phyloP scores from a whole-genome alignment of 176 grass and related monocot genomes.

The Avena atlantica region DNA sequence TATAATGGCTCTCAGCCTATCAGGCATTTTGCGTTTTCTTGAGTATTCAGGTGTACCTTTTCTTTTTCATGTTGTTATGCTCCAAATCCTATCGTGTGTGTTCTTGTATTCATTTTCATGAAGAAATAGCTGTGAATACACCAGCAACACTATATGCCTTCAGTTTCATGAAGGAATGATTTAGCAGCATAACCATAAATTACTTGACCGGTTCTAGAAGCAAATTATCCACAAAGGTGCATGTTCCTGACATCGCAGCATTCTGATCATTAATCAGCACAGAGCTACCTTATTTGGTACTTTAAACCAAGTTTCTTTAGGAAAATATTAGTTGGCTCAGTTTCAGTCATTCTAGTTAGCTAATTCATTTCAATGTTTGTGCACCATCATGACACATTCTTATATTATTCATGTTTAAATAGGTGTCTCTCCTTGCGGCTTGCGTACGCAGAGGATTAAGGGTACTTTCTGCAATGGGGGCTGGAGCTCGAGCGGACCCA shows the following conservation, averaged over 20 bases:
- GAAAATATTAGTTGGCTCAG: not conserved
- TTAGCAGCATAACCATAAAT: not conserved
- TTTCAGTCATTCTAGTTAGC: not conserved
- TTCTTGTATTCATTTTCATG: slow-evolving; percentile 28
- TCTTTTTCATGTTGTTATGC: not conserved
- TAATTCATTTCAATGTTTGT: not conserved
- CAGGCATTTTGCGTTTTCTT: not conserved
- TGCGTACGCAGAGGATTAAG: slow-evolving; percentile 75
- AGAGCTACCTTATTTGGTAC: not conserved
- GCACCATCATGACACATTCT: not conserved
- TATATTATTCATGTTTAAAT: slow-evolving; percentile 27
- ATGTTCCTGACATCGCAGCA: not conserved
- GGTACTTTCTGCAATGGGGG: slow-evolving; percentile 95
- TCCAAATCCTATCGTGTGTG: not conserved
- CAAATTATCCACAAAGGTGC: slow-evolving; percentile 2
- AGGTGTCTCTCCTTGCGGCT: slow-evolving; percentile 90
- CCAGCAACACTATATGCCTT: slow-evolving; percentile 15
- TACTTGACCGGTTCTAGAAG: not conserved
- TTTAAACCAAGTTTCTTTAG: not conserved
- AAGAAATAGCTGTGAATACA: slow-evolving; percentile 1
- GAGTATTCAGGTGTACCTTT: not conserved
- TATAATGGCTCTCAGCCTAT: not conserved
- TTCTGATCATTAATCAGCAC: slow-evolving; percentile 13
- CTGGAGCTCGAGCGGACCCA: slow-evolving; percentile 94
- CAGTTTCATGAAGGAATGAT: not conserved